Evolutionary conservation across 73 alveolate genomes (phyloP).

Genomic region (Paramecium octaurelia): DNA sequence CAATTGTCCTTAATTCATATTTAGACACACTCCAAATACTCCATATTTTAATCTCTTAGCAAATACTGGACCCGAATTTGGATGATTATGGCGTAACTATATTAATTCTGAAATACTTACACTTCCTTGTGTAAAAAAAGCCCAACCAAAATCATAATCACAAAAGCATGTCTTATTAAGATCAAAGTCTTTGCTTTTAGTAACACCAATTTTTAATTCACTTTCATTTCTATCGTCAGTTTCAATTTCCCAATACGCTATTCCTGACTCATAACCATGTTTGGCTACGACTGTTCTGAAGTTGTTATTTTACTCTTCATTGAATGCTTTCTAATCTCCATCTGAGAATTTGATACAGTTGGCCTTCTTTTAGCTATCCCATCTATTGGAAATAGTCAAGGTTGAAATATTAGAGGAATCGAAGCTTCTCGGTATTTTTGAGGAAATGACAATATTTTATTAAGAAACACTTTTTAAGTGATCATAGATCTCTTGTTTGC

Average conservation of each 20-base stretch:
- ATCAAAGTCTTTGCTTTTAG: slow-evolving; percentile 71
- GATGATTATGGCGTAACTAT: slow-evolving; percentile 73
- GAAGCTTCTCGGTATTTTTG: background rate
- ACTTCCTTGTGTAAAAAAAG: slow-evolving; percentile 78
- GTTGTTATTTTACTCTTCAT: slow-evolving; percentile 42
- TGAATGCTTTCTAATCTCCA: slow-evolving; percentile 11
- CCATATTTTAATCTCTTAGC: slow-evolving; percentile 82
- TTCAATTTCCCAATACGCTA: slow-evolving; percentile 78
- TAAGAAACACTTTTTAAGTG: background rate
- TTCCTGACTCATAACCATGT: slow-evolving; percentile 59
- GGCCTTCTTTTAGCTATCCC: slow-evolving; percentile 49
- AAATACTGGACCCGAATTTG: slow-evolving; percentile 73
- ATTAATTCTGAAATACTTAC: background rate
- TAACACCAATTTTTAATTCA: slow-evolving; percentile 81
- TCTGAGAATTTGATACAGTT: slow-evolving; percentile 13
- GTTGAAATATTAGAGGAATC: background rate
- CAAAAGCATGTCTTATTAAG: slow-evolving; percentile 74
- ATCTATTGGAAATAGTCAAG: background rate
- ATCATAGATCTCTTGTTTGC: background rate
- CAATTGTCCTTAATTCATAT: slow-evolving; percentile 79
- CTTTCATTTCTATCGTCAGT: slow-evolving; percentile 83
- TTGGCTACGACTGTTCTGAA: slow-evolving; percentile 38
- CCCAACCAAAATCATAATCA: slow-evolving; percentile 83
- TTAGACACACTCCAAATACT: slow-evolving; percentile 69
- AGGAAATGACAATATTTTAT: background rate